Conservation (phyloP, 805 yeast species). For the Dipodascus albidus region DNA sequence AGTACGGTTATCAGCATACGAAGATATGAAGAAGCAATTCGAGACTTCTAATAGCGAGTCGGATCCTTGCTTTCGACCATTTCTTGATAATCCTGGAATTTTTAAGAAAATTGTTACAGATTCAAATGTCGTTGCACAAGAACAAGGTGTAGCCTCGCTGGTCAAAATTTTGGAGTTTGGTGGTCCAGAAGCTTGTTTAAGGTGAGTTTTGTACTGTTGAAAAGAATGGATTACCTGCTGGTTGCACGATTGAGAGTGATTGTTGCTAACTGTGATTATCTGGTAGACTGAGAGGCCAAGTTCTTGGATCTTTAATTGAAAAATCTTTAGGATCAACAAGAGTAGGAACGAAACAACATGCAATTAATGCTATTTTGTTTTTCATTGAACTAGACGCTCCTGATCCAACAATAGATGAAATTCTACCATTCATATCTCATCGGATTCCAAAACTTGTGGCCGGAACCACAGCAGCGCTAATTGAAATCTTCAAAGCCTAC, state of each 20-base stretch:
- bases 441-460: constrained; percentile 70
- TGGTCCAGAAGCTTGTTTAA: constrained; percentile 31
- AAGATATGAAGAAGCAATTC: constrained; percentile 45
- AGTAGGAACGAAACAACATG: constrained; percentile 56
- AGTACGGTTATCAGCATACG: constrained; percentile 71
- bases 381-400: constrained; percentile 59
- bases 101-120: constrained; percentile 57
- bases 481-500: constrained; percentile 43
- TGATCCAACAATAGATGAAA: constrained; percentile 52
- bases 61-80: constrained; percentile 44
- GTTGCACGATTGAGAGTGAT: too few relatives aligned
- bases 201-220: constrained; percentile 4
- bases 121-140: constrained; percentile 85
- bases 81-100: constrained; percentile 40
- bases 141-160: constrained; percentile 55
- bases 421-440: constrained; percentile 50
- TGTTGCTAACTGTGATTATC: constrained; percentile 1
- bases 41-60: constrained; percentile 38
- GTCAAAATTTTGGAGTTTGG: constrained; percentile 45
- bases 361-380: constrained; percentile 50
- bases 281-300: constrained; percentile 15
- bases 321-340: constrained; percentile 72
- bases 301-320: constrained; percentile 43
- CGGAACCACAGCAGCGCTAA: constrained; percentile 47
- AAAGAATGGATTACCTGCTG: neutral